Evolutionary conservation across 345 rosid genomes (phyloP).

Genomic region (Physaria fendleri): DNA sequence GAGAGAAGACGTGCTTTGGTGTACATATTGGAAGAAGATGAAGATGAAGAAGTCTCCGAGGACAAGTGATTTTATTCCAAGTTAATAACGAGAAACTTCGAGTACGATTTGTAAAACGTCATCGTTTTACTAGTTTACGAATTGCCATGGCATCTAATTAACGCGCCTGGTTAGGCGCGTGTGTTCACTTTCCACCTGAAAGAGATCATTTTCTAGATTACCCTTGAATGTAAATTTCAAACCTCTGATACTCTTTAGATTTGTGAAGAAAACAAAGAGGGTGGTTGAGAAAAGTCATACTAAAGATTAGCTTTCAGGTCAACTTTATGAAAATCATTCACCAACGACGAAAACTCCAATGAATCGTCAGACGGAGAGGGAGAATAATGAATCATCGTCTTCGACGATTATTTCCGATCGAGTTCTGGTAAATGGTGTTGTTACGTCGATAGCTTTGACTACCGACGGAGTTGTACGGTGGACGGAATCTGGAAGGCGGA

Average conservation of each 20-base stretch:
- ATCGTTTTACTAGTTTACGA: not conserved
- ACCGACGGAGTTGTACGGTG: constrained; percentile 51
- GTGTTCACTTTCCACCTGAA: too few species aligned
- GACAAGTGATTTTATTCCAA: too few species aligned
- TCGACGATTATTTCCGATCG: constrained; percentile 36
- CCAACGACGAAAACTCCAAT: constrained; percentile 10
- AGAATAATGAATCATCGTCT: not conserved
- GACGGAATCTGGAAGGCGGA: constrained; percentile 37
- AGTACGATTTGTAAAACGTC: not conserved
- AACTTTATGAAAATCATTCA: not conserved
- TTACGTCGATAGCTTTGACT: constrained; percentile 39
- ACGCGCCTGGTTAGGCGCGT: too few species aligned
- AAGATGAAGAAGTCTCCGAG: constrained; percentile 52
- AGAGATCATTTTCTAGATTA: too few species aligned
- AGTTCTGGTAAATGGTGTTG: constrained; percentile 41
- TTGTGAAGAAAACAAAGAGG: too few species aligned
- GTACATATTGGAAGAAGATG: constrained; percentile 67
- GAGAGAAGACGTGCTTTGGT: constrained; percentile 65
- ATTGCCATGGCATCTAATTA: too few species aligned
- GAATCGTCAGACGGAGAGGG: constrained; percentile 24
- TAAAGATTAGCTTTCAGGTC: not conserved
- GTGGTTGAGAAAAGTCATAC: not conserved
- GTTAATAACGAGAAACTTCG: not conserved
- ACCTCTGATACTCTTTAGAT: too few species aligned
- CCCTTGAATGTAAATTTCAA: too few species aligned